phyloP scores from a whole-genome alignment of 305 asterid species.

The Ajuga reptans region DNA sequence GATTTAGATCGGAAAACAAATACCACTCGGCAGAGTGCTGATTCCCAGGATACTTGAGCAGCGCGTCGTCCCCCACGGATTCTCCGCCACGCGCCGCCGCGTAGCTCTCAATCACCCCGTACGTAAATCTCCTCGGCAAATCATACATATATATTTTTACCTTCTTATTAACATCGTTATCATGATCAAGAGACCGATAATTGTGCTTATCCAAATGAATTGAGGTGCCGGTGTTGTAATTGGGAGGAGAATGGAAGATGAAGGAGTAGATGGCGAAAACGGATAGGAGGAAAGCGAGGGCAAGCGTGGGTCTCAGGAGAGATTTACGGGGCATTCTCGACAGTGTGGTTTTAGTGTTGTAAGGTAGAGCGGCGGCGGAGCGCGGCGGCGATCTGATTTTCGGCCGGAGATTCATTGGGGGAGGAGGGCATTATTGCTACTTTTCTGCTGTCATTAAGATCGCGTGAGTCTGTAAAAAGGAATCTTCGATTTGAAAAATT shows the following conservation, averaged over 20 bases:
- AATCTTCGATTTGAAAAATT: too few relatives aligned
- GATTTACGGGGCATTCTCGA: constrained; percentile 56
- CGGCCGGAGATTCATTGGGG: constrained; percentile 44
- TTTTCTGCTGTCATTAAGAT: not conserved
- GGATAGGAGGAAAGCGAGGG: constrained; percentile 38
- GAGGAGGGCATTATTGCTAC: constrained; percentile 20
- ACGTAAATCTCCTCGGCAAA: constrained; percentile 73
- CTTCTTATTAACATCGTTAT: not conserved
- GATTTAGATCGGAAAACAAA: constrained; percentile 58
- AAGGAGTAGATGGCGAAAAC: constrained; percentile 47
- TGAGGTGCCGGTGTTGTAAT: constrained; percentile 13
- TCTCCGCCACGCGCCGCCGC: constrained; percentile 66
- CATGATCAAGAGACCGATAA: not conserved
- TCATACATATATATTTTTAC: constrained; percentile 66
- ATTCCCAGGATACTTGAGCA: constrained; percentile 80
- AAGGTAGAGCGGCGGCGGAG: constrained; percentile 10
- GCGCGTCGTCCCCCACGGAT: constrained; percentile 35
- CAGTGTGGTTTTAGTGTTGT: constrained; percentile 11
- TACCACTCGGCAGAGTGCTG: constrained; percentile 97
- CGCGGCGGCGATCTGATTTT: constrained; percentile 65
- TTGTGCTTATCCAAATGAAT: not conserved
- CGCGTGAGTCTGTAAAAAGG: too few relatives aligned
- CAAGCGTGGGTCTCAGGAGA: constrained; percentile 46
- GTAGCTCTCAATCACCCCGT: constrained; percentile 84
- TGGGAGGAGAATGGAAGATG: constrained; percentile 37